phyloP scores from a whole-genome alignment of 441 rosid genomes.

The Pelargonium australe region DNA sequence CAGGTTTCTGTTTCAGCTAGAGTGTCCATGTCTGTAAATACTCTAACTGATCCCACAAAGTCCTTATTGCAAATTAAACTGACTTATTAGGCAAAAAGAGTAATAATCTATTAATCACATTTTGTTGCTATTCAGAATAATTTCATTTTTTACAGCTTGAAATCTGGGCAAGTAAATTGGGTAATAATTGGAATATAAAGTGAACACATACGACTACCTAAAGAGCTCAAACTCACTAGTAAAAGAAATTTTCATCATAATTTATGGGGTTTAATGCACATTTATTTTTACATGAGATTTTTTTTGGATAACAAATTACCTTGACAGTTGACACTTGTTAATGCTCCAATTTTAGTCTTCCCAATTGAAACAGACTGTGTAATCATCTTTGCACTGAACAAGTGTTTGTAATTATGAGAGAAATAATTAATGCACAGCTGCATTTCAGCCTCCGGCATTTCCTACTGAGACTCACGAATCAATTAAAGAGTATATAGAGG shows the following conservation, averaged over 20 bases:
- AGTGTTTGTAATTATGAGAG: neutral
- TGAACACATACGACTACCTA: too few species aligned
- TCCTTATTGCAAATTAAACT: too few species aligned
- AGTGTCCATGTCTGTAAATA: too few species aligned
- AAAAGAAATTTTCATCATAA: too few species aligned
- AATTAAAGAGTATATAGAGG: slow-evolving; percentile 72
- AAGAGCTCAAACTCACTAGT: too few species aligned
- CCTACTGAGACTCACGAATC: slow-evolving; percentile 71
- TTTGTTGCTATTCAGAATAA: neutral
- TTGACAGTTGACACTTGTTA: neutral
- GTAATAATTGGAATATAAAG: neutral
- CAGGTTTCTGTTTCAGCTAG: neutral
- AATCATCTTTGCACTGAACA: neutral
- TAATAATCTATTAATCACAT: neutral
- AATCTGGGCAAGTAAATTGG: neutral
- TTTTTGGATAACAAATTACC: neutral
- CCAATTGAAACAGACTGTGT: neutral
- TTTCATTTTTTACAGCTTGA: neutral
- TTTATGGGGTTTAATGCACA: neutral
- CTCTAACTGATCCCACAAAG: too few species aligned
- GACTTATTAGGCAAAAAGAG: neutral
- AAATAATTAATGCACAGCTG: neutral
- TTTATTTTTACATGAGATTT: neutral
- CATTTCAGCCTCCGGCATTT: slow-evolving; percentile 89
- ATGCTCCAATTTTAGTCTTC: slow-evolving; percentile 4